These are phyloP conservation scores for Cladosporium colombiae DNA, from an alignment of 2,329 filamentous ascomycete genomes.

Conservation along the genomic window DNA sequence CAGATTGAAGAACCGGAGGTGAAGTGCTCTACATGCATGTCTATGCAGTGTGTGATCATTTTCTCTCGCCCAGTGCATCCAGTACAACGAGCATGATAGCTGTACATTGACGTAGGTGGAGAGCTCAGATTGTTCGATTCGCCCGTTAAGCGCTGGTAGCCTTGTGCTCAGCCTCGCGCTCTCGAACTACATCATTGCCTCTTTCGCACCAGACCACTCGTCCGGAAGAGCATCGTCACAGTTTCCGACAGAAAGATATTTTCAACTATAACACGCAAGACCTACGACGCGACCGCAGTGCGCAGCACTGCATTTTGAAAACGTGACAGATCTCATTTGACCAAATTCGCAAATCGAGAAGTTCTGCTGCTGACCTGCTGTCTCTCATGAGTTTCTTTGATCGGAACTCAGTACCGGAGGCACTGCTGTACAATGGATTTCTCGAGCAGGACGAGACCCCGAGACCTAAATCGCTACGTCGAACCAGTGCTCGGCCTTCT, in stretches of 20 bases:
- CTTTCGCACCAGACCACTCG: not conserved
- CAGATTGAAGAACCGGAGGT: no score
- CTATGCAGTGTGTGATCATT: not conserved
- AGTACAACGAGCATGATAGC: not conserved
- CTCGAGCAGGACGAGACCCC: not conserved
- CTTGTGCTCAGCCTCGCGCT: no score
- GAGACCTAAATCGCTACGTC: no score
- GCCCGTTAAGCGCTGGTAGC: not conserved
- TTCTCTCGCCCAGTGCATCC: not conserved
- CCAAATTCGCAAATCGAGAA: constrained; percentile 20
- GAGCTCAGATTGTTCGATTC: not conserved
- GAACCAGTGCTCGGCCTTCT: not conserved
- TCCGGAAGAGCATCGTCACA: not conserved
- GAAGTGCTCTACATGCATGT: not conserved
- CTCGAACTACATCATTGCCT: not conserved
- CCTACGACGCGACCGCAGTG: constrained; percentile 22
- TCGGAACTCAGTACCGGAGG: constrained; percentile 25
- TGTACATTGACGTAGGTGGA: not conserved
- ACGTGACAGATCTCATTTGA: constrained; percentile 32
- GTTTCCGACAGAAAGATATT: constrained; percentile 10
- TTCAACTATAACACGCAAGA: constrained; percentile 14
- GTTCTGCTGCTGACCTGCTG: constrained; percentile 44
- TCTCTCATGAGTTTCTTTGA: constrained; percentile 53
- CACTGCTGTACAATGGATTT: not conserved
- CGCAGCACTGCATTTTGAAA: constrained; percentile 25